phyloP scores from a whole-genome alignment of 2,329 filamentous ascomycete species.

The Pestalotiopsis sp. region DNA sequence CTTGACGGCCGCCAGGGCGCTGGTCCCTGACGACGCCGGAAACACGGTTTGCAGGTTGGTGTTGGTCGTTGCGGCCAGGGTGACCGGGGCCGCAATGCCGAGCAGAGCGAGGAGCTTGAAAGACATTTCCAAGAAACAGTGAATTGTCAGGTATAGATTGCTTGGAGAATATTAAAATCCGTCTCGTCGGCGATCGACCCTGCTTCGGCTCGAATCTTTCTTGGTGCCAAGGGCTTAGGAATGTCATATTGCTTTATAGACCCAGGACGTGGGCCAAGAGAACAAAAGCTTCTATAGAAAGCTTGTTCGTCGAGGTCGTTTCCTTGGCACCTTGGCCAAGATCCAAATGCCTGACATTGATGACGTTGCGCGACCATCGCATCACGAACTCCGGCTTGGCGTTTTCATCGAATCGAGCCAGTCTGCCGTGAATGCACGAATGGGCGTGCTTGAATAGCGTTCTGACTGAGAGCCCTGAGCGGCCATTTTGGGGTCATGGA shows the following conservation, averaged over 20 bases:
- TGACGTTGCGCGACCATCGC: background rate
- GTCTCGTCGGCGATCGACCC: too few relatives aligned
- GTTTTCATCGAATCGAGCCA: background rate
- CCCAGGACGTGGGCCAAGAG: background rate
- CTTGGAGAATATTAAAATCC: too few relatives aligned
- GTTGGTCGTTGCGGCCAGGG: constrained; percentile 21
- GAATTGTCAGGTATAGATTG: background rate
- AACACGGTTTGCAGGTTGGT: constrained; percentile 32
- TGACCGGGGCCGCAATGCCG: background rate
- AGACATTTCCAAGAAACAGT: background rate
- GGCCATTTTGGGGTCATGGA: background rate
- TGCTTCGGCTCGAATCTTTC: too few relatives aligned
- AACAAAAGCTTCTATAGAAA: background rate
- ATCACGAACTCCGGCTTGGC: background rate
- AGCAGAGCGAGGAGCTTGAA: background rate
- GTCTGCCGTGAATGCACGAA: background rate
- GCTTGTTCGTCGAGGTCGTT: background rate
- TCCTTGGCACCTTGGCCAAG: background rate
- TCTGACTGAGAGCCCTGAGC: background rate
- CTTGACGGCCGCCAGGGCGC: constrained; percentile 41
- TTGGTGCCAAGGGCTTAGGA: background rate
- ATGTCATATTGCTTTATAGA: background rate
- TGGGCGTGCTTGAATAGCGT: background rate
- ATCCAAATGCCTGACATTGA: background rate
- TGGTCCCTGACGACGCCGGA: constrained; percentile 42